Percentiles rank a stretch among this genome's conserved stretches.
These are phyloP conservation scores for Coemansia sp. DNA, from an alignment of 192 early-diverging fungal species.

Conservation along the genomic window DNA sequence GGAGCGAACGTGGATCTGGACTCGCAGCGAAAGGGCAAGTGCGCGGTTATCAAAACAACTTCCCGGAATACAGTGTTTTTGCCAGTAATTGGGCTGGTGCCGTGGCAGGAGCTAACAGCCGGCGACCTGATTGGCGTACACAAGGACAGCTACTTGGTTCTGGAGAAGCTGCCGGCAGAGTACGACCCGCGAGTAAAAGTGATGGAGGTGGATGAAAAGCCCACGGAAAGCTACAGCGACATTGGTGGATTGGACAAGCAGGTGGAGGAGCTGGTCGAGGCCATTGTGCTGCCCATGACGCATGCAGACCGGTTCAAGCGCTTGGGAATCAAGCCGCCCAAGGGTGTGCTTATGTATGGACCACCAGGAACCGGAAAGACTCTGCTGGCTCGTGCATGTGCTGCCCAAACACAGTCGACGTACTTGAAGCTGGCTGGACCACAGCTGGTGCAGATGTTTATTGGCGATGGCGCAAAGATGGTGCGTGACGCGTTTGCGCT, in stretches of 20 bases:
- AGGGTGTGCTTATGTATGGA: conserved; percentile 82
- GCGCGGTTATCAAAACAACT: conserved; percentile 94
- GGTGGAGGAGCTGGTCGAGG: conserved; percentile 84
- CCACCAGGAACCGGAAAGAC: conserved; percentile 88
- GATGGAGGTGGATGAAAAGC: conserved; percentile 99
- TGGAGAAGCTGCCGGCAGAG: conserved; percentile 96
- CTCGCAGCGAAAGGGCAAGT: conserved; percentile 90
- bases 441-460: conserved; percentile 97
- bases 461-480: conserved; percentile 96
- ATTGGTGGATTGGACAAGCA: conserved; percentile 89
- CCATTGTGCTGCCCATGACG: conserved; percentile 83
- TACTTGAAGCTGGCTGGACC: conserved; percentile 96
- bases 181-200: conserved; percentile 98
- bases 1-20: conserved; percentile 93
- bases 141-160: conserved; percentile 94
- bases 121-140: conserved; percentile 97
- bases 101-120: conserved; percentile 82
- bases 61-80: conserved; percentile 96
- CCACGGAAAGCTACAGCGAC: conserved; percentile 95
- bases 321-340: conserved; percentile 82
- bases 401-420: conserved; percentile 92
- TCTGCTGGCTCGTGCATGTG: conserved; percentile 94
- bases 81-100: conserved; percentile 95
- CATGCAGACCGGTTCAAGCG: conserved; percentile 84
- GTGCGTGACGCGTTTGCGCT: conserved; percentile 95